Base-by-base conservation (phyloP, 2,329 filamentous ascomycete genomes). In the Trichophyton mentagrophytes region DNA sequence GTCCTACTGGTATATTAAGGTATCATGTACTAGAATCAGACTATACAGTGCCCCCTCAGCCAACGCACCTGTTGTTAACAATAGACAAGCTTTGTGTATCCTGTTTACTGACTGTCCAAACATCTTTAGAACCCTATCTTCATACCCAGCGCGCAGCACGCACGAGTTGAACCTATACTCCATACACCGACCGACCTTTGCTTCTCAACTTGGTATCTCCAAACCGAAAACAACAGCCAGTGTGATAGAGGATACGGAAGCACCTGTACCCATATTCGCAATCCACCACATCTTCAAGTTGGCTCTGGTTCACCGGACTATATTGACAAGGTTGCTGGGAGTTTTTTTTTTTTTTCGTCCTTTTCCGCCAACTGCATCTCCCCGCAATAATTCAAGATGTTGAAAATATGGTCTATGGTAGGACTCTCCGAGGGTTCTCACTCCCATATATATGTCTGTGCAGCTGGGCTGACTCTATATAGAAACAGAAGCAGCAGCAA, bases 321-420 rank as follows among this genome's bases (percentile, higher is more conserved):
- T 7, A 44, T 20, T 17, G 44, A 7, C 27, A 30, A 20, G 44
- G 44, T 20, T 25, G n/a, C 44, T 20, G 44, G 44, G 44, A 9
- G 7, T 11, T 36, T 47, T 47, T 27, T 25, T 6, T 27, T 30
- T 27, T 6, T 22, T 22, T 27, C 6, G 27, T 30, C 27, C n/a
- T 20, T 47, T 30, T 53, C 13, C 49, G n/a, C 6, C 13, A 53
- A 13, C 22, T 15, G 9, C 8, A 33, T 20, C 20, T 30, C 4
- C 49, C 13, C 15, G 17, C 22, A 9, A 11, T 47, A 20, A 25
- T 46, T 47, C 25, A 91, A 79, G 72, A 97, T 97, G 93, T 82
- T 96, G 81, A 97, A 97, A 80, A 96, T 97, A 80, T 97, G 92
- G 93, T 95, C 90, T 70, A 96, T 97, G 92, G 90, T 95, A 80